Conservation (phyloP, 352 stramenopile genomes). For the Pythium sp. region DNA sequence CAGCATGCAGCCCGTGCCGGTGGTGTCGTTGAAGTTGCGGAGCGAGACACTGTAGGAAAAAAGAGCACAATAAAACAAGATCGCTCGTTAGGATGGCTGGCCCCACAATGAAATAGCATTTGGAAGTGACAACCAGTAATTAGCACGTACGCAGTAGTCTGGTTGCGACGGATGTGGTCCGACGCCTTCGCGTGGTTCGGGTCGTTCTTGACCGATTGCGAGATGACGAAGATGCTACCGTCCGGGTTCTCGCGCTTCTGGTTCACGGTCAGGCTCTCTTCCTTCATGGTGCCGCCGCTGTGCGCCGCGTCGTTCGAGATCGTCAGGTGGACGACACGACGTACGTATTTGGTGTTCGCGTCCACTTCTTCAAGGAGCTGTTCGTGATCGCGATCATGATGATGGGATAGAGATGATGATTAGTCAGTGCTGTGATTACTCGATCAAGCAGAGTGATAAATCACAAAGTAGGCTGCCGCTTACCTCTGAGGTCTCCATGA, state of each 20-base stretch:
- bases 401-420: slow-evolving; percentile 2
- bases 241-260: slow-evolving; percentile 81
- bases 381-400: not conserved
- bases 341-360: slow-evolving; percentile 78
- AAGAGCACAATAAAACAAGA: not conserved
- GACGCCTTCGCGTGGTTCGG: slow-evolving; percentile 60
- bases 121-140: not conserved
- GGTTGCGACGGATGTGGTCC: slow-evolving; percentile 73
- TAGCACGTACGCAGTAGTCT: slow-evolving; percentile 67
- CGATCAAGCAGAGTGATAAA: not conserved
- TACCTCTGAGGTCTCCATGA: slow-evolving; percentile 68
- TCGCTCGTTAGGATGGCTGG: not conserved
- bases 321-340: slow-evolving; percentile 75
- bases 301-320: slow-evolving; percentile 69
- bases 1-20: slow-evolving; percentile 61
- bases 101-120: not conserved
- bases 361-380: slow-evolving; percentile 71
- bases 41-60: slow-evolving; percentile 55
- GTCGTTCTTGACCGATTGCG: slow-evolving; percentile 62
- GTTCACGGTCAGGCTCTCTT: slow-evolving; percentile 71
- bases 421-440: not conserved
- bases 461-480: not conserved
- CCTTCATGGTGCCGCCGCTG: slow-evolving; percentile 77
- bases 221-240: slow-evolving; percentile 68
- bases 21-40: slow-evolving; percentile 76